Percentiles rank a stretch among this genome's conserved stretches.
phyloP scores from a whole-genome alignment of 1,284 basidiomycete species.

The Mycosarcoma maydis region DNA sequence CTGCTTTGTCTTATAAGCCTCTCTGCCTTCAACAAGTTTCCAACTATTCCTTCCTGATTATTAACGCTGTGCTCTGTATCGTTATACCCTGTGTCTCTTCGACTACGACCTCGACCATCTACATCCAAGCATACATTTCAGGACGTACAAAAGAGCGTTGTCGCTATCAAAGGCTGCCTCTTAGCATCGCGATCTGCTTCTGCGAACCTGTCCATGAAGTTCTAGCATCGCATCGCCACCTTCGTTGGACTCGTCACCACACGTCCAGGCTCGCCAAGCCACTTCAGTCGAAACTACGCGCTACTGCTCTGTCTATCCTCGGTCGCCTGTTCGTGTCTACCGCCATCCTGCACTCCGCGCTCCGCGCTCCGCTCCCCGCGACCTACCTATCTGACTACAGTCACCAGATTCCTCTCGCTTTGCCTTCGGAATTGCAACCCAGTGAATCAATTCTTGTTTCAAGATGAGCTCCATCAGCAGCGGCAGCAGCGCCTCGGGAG shows the following conservation, averaged over 20 bases:
- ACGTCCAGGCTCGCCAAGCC: background rate
- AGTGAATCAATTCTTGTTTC: background rate
- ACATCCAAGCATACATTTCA: too few relatives aligned
- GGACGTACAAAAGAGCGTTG: too few relatives aligned
- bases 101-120: too few relatives aligned
- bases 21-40: background rate
- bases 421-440: too few relatives aligned
- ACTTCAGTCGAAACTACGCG: too few relatives aligned
- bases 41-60: too few relatives aligned
- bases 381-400: too few relatives aligned
- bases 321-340: background rate
- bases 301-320: background rate
- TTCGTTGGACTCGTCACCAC: too few relatives aligned
- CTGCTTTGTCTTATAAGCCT: background rate
- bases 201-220: background rate
- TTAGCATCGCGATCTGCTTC: too few relatives aligned
- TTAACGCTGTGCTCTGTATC: too few relatives aligned
- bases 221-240: background rate
- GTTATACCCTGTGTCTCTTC: too few relatives aligned
- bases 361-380: background rate
- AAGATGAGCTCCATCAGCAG: conserved; percentile 32
- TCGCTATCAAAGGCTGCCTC: background rate
- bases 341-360: background rate
- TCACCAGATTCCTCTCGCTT: too few relatives aligned
- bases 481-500: conserved; percentile 26